Percentiles rank a stretch among this genome's conserved stretches.
These are phyloP conservation scores for Alternaria sp. DNA, from an alignment of 2,329 filamentous ascomycete species.

Conservation along the genomic window DNA sequence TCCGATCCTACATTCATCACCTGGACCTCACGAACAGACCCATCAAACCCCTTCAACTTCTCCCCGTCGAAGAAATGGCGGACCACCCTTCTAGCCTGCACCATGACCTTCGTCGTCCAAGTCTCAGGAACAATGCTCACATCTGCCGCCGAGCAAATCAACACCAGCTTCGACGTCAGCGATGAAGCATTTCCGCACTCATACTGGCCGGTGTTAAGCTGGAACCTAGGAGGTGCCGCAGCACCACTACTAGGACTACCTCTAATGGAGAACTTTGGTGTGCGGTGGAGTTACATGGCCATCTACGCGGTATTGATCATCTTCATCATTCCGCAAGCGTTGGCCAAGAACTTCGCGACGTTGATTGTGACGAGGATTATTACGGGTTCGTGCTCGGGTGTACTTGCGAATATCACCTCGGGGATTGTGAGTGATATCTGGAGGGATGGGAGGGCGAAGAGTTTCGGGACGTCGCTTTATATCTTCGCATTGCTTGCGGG, in stretches of 20 bases:
- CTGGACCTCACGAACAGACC: conserved; percentile 33
- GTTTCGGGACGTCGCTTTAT: conserved; percentile 53
- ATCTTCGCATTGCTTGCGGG: conserved; percentile 54
- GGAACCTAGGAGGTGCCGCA: conserved; percentile 52
- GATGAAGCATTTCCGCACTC: conserved; percentile 49
- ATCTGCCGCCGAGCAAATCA: conserved; percentile 44
- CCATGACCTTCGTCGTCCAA: conserved; percentile 48
- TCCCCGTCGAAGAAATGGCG: conserved; percentile 50
- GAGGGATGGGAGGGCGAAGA: conserved; percentile 48
- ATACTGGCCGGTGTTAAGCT: conserved; percentile 51
- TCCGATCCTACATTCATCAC: conserved; percentile 10
- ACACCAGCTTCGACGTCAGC: conserved; percentile 48
- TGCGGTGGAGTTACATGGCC: conserved; percentile 52
- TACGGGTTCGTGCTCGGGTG: conserved; percentile 52
- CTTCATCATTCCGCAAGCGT: conserved; percentile 51
- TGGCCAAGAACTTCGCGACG: conserved; percentile 55
- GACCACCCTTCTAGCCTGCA: conserved; percentile 51
- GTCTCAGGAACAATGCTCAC: conserved; percentile 44
- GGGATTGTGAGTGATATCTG: conserved; percentile 47
- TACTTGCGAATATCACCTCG: conserved; percentile 50
- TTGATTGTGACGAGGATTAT: conserved; percentile 54
- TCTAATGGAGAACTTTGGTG: conserved; percentile 54
- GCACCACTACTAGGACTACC: conserved; percentile 52
- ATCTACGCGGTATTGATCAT: conserved; percentile 52
- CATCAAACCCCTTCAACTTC: conserved; percentile 52